Conservation (phyloP, 768 basidiomycete genomes). For the Termitomyces sp. region DNA sequence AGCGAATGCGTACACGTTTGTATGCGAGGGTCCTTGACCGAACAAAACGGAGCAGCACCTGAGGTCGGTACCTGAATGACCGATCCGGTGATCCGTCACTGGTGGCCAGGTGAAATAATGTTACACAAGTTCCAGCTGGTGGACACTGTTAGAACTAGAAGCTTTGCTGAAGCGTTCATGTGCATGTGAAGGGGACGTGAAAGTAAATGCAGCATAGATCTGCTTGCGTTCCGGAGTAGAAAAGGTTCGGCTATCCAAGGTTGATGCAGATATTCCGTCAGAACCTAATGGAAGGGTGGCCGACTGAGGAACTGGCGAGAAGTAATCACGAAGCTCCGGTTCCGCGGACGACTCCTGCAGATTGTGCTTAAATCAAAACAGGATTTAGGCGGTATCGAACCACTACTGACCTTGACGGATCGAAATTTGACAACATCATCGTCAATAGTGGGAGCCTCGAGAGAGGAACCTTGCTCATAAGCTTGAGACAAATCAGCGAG, state of each 20-base stretch:
- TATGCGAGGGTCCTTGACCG: constrained; percentile 7
- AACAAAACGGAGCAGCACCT: not conserved
- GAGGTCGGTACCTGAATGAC: not conserved
- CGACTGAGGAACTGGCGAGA: constrained; percentile 29
- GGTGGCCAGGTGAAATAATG: not conserved
- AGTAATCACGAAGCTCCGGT: constrained; percentile 54
- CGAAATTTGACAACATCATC: constrained; percentile 32
- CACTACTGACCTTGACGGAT: constrained; percentile 41
- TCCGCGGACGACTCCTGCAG: constrained; percentile 48
- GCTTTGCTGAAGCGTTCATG: constrained; percentile 47
- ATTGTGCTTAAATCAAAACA: constrained; percentile 4
- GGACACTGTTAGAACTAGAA: constrained; percentile 26
- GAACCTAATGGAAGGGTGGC: constrained; percentile 21
- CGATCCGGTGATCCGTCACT: not conserved
- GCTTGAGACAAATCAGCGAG: constrained; percentile 73
- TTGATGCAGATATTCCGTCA: constrained; percentile 18
- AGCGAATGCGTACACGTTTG: constrained; percentile 4
- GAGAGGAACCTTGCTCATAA: constrained; percentile 40
- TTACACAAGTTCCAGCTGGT: constrained; percentile 20
- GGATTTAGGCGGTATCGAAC: not conserved
- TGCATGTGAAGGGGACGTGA: constrained; percentile 65
- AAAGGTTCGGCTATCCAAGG: constrained; percentile 37
- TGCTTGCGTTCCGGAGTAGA: constrained; percentile 71
- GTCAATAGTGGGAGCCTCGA: constrained; percentile 25
- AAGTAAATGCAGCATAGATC: constrained; percentile 73